Evolutionary conservation across 2,329 filamentous ascomycete genomes (phyloP), one percentile per base, ranked within the genome.

Genomic region (Alternaria incomplexa): DNA sequence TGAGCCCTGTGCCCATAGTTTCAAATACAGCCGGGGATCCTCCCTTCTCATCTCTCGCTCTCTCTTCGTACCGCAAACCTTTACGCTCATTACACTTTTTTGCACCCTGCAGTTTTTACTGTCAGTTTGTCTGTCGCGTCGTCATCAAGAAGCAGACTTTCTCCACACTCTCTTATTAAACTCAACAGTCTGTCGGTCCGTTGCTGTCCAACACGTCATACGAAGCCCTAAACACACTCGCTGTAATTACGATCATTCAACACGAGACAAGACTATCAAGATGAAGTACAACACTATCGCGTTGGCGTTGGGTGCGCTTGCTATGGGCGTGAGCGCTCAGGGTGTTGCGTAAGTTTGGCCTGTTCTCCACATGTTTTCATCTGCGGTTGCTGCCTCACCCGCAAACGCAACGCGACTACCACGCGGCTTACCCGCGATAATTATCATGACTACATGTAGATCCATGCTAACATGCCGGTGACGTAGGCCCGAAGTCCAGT

Each of bases 201-300:
- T 52, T 52, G 48, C 50, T 46, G 45, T 61, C 46, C 25, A 25
- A 8, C 25, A 54, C 57, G 58, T 25, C 28, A 17, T 23, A 36
- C 13, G 40, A 17, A 44, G 48, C 28, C 32, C 15, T 36, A 9
- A 36, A 36, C 32, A 36, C 48, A 36, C 28, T 32, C 48, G 48
- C 26, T 58, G 20, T 26, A 56, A 61, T 55, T 56, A 23, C 57
- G 28, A 40, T 58, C 36, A 54, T 44, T 53, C 50, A 53, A 22
- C 46, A 61, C 61, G 63, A 28, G 53, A 57, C 44, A 50, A 48
- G 20, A 43, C 25, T 13, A 30, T 47, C 20, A 62, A 55, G 56
- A 80, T 81, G 78, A 69, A 74, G 56, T 71, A 74, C 69, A 71
- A 69, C 47, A 61, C 71, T 61, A 32, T 77, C 61, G 17, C 75